Conservation (phyloP, 2,329 filamentous ascomycete species). For the Alternaria tenuissima region DNA sequence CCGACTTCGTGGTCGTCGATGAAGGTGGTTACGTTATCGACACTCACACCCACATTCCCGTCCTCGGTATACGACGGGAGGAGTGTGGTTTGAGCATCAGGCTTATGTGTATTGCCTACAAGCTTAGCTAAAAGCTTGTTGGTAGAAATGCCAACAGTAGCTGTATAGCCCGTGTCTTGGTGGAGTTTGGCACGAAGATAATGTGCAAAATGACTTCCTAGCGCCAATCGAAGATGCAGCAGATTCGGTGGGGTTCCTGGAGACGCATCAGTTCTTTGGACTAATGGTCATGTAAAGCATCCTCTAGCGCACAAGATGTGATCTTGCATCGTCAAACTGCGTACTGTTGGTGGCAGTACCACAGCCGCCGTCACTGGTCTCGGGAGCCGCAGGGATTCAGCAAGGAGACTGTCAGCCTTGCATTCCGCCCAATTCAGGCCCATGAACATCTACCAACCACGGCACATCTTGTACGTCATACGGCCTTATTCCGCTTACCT, state of each 20-base stretch:
- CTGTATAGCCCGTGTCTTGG: constrained; percentile 80
- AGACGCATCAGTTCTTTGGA: constrained; percentile 23
- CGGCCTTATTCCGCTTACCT: constrained; percentile 30
- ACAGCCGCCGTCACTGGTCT: background rate
- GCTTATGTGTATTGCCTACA: constrained; percentile 84
- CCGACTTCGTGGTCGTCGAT: constrained; percentile 79
- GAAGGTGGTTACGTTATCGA: constrained; percentile 69
- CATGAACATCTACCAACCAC: background rate
- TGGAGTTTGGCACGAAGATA: constrained; percentile 78
- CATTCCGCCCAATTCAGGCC: background rate
- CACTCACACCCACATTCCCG: constrained; percentile 17
- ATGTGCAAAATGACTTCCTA: constrained; percentile 83
- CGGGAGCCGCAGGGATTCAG: constrained; percentile 1
- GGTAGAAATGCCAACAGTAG: constrained; percentile 85
- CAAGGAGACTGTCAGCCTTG: constrained; percentile 14
- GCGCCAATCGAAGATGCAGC: constrained; percentile 68
- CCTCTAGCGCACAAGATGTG: constrained; percentile 5
- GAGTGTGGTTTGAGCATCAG: constrained; percentile 84
- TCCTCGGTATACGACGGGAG: constrained; percentile 66
- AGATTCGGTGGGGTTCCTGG: constrained; percentile 36
- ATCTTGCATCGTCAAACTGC: background rate
- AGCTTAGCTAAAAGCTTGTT: constrained; percentile 89
- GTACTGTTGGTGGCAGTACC: constrained; percentile 6
- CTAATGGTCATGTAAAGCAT: background rate
- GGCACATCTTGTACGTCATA: constrained; percentile 11